phyloP scores from a whole-genome alignment of 208 protist genomes.

The Trichomonas vaginalis region DNA sequence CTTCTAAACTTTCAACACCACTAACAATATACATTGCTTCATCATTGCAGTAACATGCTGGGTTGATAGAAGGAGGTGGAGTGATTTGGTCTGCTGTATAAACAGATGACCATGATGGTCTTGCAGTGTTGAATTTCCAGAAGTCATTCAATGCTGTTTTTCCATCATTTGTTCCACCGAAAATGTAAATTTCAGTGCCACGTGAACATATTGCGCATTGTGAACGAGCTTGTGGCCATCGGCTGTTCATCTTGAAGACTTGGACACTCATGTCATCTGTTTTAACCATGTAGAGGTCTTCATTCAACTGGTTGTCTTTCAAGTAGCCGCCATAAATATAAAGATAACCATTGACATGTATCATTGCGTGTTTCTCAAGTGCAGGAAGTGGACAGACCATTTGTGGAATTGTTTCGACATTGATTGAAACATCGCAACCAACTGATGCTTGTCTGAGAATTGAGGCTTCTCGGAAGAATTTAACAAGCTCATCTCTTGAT shows the following conservation, averaged over 20 bases:
- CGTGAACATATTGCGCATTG: background rate
- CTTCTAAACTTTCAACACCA: background rate
- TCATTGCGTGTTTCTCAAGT: background rate
- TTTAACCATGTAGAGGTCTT: background rate
- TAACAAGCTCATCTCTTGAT: background rate
- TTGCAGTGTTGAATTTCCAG: background rate
- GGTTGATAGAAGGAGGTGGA: background rate
- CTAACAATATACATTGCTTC: background rate
- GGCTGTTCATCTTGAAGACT: background rate
- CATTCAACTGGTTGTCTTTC: background rate
- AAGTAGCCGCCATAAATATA: background rate
- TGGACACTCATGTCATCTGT: background rate
- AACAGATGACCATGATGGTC: background rate
- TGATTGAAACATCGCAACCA: background rate
- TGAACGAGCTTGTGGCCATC: background rate
- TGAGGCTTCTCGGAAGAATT: background rate
- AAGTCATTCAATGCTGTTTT: background rate
- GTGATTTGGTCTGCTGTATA: background rate
- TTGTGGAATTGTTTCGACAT: background rate
- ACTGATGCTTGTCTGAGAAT: background rate
- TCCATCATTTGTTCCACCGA: background rate
- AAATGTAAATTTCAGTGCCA: background rate
- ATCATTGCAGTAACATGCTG: background rate
- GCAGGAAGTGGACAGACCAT: background rate
- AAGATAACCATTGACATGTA: background rate